Base-by-base conservation (phyloP, 2,329 filamentous ascomycete genomes). In the Knufia fluminis region DNA sequence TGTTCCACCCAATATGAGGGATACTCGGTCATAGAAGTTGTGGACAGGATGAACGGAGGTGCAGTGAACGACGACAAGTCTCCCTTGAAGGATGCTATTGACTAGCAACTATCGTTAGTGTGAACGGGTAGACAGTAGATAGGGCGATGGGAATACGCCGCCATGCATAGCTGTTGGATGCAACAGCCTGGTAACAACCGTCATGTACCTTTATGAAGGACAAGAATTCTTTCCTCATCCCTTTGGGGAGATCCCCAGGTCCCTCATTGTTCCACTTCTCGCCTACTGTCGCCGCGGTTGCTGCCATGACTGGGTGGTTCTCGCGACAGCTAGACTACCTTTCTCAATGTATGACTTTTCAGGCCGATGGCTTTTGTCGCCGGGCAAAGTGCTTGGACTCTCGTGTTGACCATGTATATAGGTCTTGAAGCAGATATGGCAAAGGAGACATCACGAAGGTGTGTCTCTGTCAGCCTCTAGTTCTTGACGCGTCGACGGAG, bases 21-120 rank as follows among this genome's bases (percentile, higher is more conserved):
- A 31, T 54, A 57, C 46, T 59, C 55, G 9, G 50, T 52, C 32
- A 57, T 51, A 16, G 57, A 59, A 24, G 49, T 51, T 31, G 57
- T 52, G 22, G 53, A 52, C 28, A 59, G 51, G 35, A 59, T 57
- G 44, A 59, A 59, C 3, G 57, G 53, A 22, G 57, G 86, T 33
- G 86, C 86, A 28, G 86, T 90, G 61, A 91, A 71, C 53, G 84
- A 87, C 23, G 85, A 84, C 53, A 91, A 77, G 66, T 91, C 86
- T 59, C 86, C 86, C 62, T 84, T 86, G 72, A 90, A 90, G 2
- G 83, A 87, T 49, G 84, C 83, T 62, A 90, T 85, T 43, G 85
- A 87, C 40, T 43, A 16, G 10, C 8, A 10, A 12, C 12, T 43
- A n/a, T 31, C n/a, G 40, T 43, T 31, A 43, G 40, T 28, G 28